Evolutionary conservation across 1,139 yeast species (phyloP), one percentile per base, ranked within the genome.

Genomic region (Protomyces lactucae-debilis): DNA sequence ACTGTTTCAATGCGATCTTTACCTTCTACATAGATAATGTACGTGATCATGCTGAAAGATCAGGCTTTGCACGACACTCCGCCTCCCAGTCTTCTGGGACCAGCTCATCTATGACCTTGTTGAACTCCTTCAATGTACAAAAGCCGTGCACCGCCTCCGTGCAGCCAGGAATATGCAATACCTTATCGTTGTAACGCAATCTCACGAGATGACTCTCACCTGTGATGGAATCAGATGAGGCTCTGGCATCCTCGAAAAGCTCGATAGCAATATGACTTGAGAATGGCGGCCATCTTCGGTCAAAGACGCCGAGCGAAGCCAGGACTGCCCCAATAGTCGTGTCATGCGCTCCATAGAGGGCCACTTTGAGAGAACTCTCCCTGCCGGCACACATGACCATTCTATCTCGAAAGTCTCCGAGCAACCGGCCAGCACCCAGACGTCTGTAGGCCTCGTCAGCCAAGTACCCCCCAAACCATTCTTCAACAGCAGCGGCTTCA

Each of bases 291-390:
- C 70, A 69, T 25, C 52, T 54, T n/a, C 56, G 18, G 46, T 69
- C 71, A 53, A 67, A 69, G 14, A 66, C 68, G 36, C 68, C 68
- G 8, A 69, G 48, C 1, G 70, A 67, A 28, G 68, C 68, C 4
- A 69, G 61, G 28, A 69, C 57, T 25, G 71, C 68, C n/a, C 69
- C 71, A 40, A 69, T 55, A 4, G 71, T 69, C 12, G 71, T 69
- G 54, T 69, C 71, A 54, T 69, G 71, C 10, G 70, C 68, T 21
- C 70, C 71, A 54, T 69, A 69, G n/a, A 69, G 61, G 3, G 68
- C 70, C 18, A 69, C 52, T 37, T 69, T 69, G 18, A 59, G 52
- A 10, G 59, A 57, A 3, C 60, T 57, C 3, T 60, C 64, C 28
- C 55, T 37, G 48, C 60, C 64, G n/a, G 52, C 53, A n/a, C 46